Evolutionary conservation across 2,329 filamentous ascomycete species (phyloP).

Genomic region (Fusarium subglutinans): DNA sequence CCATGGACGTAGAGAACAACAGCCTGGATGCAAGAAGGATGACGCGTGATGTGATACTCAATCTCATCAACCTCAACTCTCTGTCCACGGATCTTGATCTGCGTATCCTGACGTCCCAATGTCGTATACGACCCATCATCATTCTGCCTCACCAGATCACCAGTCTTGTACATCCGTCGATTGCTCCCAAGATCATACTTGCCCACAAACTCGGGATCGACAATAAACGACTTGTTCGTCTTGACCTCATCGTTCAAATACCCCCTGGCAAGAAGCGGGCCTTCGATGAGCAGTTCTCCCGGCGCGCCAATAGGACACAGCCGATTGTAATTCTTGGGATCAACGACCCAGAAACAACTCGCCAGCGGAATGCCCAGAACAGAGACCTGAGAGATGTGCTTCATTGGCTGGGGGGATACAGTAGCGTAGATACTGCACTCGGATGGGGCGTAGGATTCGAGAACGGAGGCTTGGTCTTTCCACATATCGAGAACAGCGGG

Average conservation of each 20-base stretch:
- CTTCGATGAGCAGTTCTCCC: slow-evolving; percentile 4
- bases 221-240: neutral
- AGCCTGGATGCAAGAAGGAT: neutral
- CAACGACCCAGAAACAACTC: slow-evolving; percentile 3
- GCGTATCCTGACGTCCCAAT: neutral
- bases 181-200: neutral
- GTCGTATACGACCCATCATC: neutral
- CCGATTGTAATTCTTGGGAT: neutral
- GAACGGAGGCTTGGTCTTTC: neutral
- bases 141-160: slow-evolving; percentile 3
- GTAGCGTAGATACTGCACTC: neutral
- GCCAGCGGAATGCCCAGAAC: neutral
- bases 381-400: neutral
- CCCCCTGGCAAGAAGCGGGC: slow-evolving; percentile 1
- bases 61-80: neutral
- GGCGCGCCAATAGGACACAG: neutral
- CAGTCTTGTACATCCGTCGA: neutral
- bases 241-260: neutral
- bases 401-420: neutral
- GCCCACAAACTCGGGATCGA: neutral
- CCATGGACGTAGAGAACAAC: neutral
- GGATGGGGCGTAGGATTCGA: neutral
- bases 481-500: neutral
- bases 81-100: slow-evolving; percentile 5
- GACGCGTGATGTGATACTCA: neutral